These are phyloP conservation scores for Gossypium rotundifolium DNA, from an alignment of 345 rosid genomes.

Conservation along the genomic window DNA sequence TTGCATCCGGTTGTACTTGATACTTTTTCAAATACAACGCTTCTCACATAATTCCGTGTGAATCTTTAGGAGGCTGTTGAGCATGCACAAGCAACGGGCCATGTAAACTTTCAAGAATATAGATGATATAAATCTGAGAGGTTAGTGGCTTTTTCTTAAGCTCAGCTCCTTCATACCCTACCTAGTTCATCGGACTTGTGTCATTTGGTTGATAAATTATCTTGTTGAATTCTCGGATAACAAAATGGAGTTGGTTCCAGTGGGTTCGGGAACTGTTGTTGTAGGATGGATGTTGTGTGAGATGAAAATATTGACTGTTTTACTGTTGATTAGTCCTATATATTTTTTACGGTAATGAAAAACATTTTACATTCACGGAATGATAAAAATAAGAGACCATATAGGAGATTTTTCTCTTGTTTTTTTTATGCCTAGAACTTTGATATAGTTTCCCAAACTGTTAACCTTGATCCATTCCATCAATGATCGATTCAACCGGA, in stretches of 20 bases:
- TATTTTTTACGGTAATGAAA: not conserved
- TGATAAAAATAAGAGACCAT: not conserved
- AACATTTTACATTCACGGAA: not conserved
- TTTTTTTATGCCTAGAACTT: not conserved
- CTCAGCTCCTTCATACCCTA: not conserved
- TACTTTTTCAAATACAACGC: not conserved
- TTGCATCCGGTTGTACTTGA: not conserved
- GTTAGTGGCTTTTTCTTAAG: not conserved
- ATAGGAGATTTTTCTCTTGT: not conserved
- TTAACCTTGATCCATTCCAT: not conserved
- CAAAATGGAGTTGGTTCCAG: not conserved
- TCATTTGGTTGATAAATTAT: not conserved
- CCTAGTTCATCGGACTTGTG: not conserved
- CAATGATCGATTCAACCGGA: not conserved
- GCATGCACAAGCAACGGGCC: constrained; percentile 94
- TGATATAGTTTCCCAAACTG: not conserved
- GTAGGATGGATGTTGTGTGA: not conserved
- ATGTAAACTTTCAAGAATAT: constrained; percentile 87
- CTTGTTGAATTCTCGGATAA: not conserved
- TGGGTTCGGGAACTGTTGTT: not conserved
- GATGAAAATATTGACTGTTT: not conserved
- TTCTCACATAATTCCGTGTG: not conserved
- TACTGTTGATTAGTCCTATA: not conserved
- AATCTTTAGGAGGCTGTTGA: constrained; percentile 73
- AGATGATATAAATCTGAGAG: constrained; percentile 25